Conservation (phyloP, 768 basidiomycete genomes). For the Polyporus arcularius region DNA sequence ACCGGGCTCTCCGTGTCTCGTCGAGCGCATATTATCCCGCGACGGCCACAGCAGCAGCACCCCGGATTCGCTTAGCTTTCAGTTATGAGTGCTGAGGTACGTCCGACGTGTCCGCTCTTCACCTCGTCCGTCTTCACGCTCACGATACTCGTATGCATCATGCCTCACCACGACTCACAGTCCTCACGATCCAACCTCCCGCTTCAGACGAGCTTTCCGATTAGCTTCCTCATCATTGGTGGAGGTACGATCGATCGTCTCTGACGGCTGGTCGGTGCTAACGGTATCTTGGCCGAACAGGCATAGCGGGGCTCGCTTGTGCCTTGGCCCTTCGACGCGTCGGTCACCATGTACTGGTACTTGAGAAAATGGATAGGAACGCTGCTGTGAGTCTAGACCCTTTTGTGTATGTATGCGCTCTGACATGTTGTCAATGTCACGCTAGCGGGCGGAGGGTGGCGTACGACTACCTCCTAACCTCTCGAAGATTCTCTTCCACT, state of each 20-base stretch:
- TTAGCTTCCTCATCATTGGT: constrained; percentile 34
- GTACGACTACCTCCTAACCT: constrained; percentile 39
- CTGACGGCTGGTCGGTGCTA: too few relatives aligned
- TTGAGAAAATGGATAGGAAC: constrained; percentile 27
- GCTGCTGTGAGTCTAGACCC: constrained; percentile 7
- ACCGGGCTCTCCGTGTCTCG: neutral
- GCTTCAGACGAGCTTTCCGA: constrained; percentile 14
- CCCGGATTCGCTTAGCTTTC: neutral
- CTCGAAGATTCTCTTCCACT: constrained; percentile 37
- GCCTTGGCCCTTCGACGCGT: constrained; percentile 31
- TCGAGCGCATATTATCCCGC: neutral
- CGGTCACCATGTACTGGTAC: constrained; percentile 33
- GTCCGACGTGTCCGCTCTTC: neutral
- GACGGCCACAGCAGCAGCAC: neutral
- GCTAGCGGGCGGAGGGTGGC: constrained; percentile 25
- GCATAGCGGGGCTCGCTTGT: constrained; percentile 35
- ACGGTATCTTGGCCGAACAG: constrained; percentile 9
- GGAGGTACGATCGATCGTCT: constrained; percentile 22
- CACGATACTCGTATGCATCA: neutral
- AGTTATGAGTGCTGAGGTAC: neutral
- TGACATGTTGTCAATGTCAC: neutral
- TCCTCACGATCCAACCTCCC: constrained; percentile 10
- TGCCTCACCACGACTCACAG: neutral
- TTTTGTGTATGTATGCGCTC: neutral
- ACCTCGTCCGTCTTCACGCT: neutral